Evolutionary conservation across 1,139 yeast species (phyloP).

Genomic region (Suhomyces chickasaworum): DNA sequence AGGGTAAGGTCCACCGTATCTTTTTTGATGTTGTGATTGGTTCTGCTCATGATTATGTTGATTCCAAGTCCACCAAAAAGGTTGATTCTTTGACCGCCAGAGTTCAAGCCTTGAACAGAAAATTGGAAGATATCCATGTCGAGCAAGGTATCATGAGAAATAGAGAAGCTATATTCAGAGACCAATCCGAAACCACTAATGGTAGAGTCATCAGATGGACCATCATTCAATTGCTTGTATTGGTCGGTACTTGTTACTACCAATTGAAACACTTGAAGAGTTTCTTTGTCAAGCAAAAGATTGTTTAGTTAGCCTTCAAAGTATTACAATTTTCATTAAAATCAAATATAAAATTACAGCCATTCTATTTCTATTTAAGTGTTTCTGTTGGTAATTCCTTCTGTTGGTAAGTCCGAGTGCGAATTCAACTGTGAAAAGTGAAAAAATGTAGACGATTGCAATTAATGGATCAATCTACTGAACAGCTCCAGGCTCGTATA

Average conservation of each 20-base stretch:
- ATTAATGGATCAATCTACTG: constrained; percentile 15
- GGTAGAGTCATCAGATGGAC: constrained; percentile 51
- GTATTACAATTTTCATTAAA: neutral
- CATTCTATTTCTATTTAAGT: neutral
- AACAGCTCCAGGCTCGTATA: constrained; percentile 25
- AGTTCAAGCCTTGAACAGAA: constrained; percentile 43
- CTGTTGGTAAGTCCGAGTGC: neutral
- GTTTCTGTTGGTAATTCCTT: neutral
- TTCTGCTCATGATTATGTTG: constrained; percentile 50
- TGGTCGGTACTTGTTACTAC: constrained; percentile 51
- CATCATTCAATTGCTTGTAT: constrained; percentile 46
- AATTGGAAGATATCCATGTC: constrained; percentile 46
- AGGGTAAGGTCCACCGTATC: constrained; percentile 40
- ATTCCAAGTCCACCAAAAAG: constrained; percentile 47
- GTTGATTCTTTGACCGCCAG: constrained; percentile 46
- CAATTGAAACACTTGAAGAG: constrained; percentile 54
- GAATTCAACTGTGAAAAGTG: neutral
- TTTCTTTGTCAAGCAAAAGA: constrained; percentile 54
- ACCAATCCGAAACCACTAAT: constrained; percentile 51
- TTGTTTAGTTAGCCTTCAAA: constrained; percentile 29
- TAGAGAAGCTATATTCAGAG: constrained; percentile 50
- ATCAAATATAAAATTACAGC: no score
- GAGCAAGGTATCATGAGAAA: constrained; percentile 52
- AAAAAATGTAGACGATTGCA: neutral
- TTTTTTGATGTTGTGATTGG: constrained; percentile 51